Evolutionary conservation across 2,329 filamentous ascomycete species (phyloP).

Genomic region (Helminthosporium solani): DNA sequence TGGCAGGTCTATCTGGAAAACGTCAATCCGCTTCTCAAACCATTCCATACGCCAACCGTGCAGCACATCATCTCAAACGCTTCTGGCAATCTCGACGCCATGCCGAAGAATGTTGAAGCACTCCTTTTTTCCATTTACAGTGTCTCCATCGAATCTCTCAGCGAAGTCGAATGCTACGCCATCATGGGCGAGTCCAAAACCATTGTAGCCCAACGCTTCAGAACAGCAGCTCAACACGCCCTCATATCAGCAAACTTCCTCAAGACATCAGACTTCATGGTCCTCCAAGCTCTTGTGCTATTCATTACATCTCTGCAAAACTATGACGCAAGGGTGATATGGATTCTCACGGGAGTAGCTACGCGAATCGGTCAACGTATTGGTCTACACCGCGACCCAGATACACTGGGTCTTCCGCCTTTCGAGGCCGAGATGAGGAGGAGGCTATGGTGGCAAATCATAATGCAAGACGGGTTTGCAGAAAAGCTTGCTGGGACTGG

Average conservation of each 20-base stretch:
- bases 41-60: constrained; percentile 33
- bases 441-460: constrained; percentile 61
- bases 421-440: constrained; percentile 60
- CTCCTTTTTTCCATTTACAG: constrained; percentile 41
- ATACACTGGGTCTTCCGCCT: constrained; percentile 52
- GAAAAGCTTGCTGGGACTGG: constrained; percentile 55
- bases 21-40: constrained; percentile 32
- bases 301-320: constrained; percentile 56
- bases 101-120: constrained; percentile 60
- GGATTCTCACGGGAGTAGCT: constrained; percentile 64
- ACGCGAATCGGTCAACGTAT: constrained; percentile 62
- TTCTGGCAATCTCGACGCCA: constrained; percentile 53
- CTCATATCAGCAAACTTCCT: constrained; percentile 68
- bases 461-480: constrained; percentile 59
- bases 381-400: constrained; percentile 62
- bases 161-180: constrained; percentile 54
- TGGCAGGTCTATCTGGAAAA: constrained; percentile 70
- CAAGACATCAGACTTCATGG: constrained; percentile 62
- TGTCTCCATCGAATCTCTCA: constrained; percentile 51
- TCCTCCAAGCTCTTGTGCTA: constrained; percentile 67
- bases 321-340: constrained; percentile 56
- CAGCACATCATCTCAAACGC: constrained; percentile 63
- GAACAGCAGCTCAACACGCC: constrained; percentile 62
- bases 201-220: constrained; percentile 55
- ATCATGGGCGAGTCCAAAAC: constrained; percentile 55